These are phyloP conservation scores for Paramecium bursaria DNA, from an alignment of 73 alveolate species.

Conservation along the genomic window DNA sequence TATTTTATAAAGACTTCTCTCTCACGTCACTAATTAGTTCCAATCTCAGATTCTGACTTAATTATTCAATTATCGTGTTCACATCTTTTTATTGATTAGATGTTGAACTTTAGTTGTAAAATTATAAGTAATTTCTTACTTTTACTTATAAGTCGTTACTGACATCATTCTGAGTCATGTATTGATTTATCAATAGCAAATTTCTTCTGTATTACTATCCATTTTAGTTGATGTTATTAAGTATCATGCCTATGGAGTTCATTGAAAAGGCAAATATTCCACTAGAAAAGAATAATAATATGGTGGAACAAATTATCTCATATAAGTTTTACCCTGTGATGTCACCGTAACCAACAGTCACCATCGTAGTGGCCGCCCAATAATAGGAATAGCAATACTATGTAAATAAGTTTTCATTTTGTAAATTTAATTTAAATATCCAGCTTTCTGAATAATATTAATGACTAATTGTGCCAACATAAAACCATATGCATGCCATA, in stretches of 20 bases:
- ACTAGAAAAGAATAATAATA: conserved; percentile 51
- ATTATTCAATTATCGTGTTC: neutral
- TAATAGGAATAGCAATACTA: conserved; percentile 48
- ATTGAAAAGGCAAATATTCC: conserved; percentile 67
- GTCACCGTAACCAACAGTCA: conserved; percentile 71
- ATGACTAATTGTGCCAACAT: neutral
- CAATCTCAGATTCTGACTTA: neutral
- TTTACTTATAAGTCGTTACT: conserved; percentile 2
- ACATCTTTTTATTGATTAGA: conserved; percentile 2
- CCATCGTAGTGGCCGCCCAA: conserved; percentile 66
- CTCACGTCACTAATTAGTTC: neutral
- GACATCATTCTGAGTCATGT: conserved; percentile 36
- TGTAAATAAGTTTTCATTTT: too few species aligned
- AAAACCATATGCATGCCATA: conserved; percentile 51
- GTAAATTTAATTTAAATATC: too few species aligned
- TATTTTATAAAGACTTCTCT: conserved; percentile 4
- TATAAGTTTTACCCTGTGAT: conserved; percentile 23
- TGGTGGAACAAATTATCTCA: conserved; percentile 39
- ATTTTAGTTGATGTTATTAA: conserved; percentile 1
- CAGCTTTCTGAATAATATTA: neutral
- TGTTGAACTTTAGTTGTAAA: neutral
- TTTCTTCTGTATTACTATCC: neutral
- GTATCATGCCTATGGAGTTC: conserved; percentile 55
- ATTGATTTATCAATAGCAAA: conserved; percentile 2
- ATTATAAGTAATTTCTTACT: conserved; percentile 44